A percentile compares a stretch with the other conserved stretches of the same genome.
phyloP scores from a whole-genome alignment of 345 rosid species.

The Capsella bursapastoris region DNA sequence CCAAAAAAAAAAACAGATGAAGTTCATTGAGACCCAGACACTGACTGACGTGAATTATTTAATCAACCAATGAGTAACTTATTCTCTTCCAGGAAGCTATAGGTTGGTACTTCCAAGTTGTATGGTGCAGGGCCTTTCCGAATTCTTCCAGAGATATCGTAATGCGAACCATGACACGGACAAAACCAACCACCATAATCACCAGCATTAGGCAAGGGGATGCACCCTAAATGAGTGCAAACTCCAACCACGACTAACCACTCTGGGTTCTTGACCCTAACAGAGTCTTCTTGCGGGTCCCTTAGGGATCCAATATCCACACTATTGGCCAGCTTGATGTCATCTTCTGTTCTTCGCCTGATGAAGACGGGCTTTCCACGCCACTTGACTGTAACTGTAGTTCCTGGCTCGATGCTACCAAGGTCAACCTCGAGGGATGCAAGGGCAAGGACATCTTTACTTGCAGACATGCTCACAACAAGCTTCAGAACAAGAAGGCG shows the following conservation, averaged over 20 bases:
- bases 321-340: slow-evolving; percentile 81
- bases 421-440: slow-evolving; percentile 97
- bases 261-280: slow-evolving; percentile 87
- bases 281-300: slow-evolving; percentile 79
- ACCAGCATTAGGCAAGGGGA: slow-evolving; percentile 97
- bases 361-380: slow-evolving; percentile 98
- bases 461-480: slow-evolving; percentile 92
- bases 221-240: slow-evolving; percentile 96
- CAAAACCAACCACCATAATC: slow-evolving; percentile 98
- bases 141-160: slow-evolving; percentile 91
- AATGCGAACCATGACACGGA: slow-evolving; percentile 97
- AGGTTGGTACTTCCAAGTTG: slow-evolving; percentile 91
- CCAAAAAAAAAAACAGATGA: slow-evolving; percentile 10
- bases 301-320: slow-evolving; percentile 81
- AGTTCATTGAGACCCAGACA: slow-evolving; percentile 2
- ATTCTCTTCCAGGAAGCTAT: slow-evolving; percentile 83
- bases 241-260: slow-evolving; percentile 94
- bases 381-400: slow-evolving; percentile 95
- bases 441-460: slow-evolving; percentile 92
- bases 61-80: slow-evolving; percentile 80
- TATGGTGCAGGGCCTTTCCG: slow-evolving; percentile 96
- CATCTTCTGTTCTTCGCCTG: slow-evolving; percentile 91
- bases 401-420: slow-evolving; percentile 82
- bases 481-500: slow-evolving; percentile 87
- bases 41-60: not conserved